Evolutionary conservation across 176 grass and related monocot genomes (phyloP).

Genomic region (Oropetium thomaeum): DNA sequence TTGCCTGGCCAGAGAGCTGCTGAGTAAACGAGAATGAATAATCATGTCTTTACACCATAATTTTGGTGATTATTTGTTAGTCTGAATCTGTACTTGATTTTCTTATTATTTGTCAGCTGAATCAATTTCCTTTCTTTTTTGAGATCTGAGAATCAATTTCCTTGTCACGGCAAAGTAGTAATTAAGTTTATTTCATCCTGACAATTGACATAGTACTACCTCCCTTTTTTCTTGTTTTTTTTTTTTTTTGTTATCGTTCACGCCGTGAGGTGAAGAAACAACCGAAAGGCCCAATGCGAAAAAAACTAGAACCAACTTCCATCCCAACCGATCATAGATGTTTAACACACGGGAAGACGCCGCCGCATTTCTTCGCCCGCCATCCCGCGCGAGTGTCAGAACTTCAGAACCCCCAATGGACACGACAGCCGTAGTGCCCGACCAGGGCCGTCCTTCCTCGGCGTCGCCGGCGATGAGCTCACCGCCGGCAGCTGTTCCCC

Average conservation of each 20-base stretch:
- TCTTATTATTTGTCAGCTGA: not conserved
- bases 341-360: too few species aligned
- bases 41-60: not conserved
- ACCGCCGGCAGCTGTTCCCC: slow-evolving; percentile 16
- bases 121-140: not conserved
- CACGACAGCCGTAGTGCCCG: not conserved
- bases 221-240: too few species aligned
- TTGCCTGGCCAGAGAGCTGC: not conserved
- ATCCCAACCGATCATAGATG: too few species aligned
- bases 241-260: too few species aligned
- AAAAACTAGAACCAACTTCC: too few species aligned
- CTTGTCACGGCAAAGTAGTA: not conserved
- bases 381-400: not conserved
- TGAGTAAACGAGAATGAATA: not conserved
- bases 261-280: too few species aligned
- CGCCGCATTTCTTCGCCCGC: not conserved
- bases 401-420: not conserved
- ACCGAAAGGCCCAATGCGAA: too few species aligned
- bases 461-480: slow-evolving; percentile 22
- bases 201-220: too few species aligned
- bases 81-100: not conserved
- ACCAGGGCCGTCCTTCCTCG: not conserved
- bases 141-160: not conserved
- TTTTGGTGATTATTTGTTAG: not conserved
- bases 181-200: too few species aligned